Conservation (phyloP, 306 rosid species). For the Malus sieversii region DNA sequence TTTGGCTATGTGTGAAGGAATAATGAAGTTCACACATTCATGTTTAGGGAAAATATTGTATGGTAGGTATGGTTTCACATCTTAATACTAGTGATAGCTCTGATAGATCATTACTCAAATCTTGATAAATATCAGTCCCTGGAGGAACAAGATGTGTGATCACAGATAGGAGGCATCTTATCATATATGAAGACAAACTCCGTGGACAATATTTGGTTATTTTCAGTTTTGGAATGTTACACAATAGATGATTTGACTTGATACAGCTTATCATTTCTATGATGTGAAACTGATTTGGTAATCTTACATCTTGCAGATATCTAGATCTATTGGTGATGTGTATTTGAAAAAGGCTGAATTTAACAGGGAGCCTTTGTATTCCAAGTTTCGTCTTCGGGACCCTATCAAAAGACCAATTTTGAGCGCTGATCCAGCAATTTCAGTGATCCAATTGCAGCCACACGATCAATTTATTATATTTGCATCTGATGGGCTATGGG, state of each 20-base stretch:
- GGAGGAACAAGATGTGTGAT: background rate
- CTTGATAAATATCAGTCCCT: background rate
- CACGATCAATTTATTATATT: conserved; percentile 73
- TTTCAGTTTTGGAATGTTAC: background rate
- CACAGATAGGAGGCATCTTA: background rate
- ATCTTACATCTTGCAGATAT: conserved; percentile 43
- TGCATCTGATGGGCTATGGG: conserved; percentile 98
- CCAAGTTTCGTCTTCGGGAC: conserved; percentile 70
- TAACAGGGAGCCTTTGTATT: conserved; percentile 75
- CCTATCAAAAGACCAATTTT: conserved; percentile 63
- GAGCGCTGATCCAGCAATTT: conserved; percentile 74
- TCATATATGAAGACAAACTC: background rate
- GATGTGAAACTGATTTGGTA: conserved; percentile 4
- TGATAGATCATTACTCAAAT: background rate
- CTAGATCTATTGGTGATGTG: conserved; percentile 86
- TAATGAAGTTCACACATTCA: background rate
- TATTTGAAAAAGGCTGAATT: conserved; percentile 83
- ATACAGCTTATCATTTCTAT: background rate
- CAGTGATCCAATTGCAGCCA: conserved; percentile 59
- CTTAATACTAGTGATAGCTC: background rate
- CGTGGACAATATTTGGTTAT: background rate
- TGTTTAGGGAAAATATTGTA: background rate
- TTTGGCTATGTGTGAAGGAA: background rate
- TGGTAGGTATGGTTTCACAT: background rate
- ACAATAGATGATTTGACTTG: background rate